Percentiles rank a stretch among this genome's conserved stretches.
phyloP scores from a whole-genome alignment of 2,329 filamentous ascomycete genomes.

The Colletotrichum coccodes region DNA sequence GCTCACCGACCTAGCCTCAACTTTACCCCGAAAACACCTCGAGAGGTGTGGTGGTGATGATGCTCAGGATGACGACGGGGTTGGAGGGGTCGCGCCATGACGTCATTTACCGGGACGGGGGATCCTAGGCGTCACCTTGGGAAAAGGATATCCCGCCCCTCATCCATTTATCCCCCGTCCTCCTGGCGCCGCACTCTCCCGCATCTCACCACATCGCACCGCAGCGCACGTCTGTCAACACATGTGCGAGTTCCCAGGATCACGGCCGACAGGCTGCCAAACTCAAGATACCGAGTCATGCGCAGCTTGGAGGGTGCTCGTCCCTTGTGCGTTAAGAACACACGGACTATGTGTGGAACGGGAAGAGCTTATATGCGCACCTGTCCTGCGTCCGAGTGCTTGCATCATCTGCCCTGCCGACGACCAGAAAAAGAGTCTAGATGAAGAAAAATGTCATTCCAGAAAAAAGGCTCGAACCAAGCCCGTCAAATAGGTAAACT shows the following conservation, averaged over 20 bases:
- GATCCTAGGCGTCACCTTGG: neutral
- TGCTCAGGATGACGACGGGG: slow-evolving; percentile 27
- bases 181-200: neutral
- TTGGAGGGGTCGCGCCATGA: slow-evolving; percentile 29
- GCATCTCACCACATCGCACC: neutral
- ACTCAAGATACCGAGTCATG: neutral
- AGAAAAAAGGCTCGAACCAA: neutral
- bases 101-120: slow-evolving; percentile 26
- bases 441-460: neutral
- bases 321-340: neutral
- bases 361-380: neutral
- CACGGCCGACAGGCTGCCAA: neutral
- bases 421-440: neutral
- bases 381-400: neutral
- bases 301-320: neutral
- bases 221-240: neutral
- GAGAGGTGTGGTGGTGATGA: slow-evolving; percentile 25
- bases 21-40: neutral
- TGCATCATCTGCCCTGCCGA: neutral
- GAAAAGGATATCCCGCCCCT: slow-evolving; percentile 17
- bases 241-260: neutral
- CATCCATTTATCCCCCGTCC: too few relatives aligned
- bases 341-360: neutral
- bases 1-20: neutral
- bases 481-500: neutral